A percentile compares a stretch with the other conserved stretches of the same genome.
These are phyloP conservation scores for Tetrapisispora pingtungensis DNA, from an alignment of 805 yeast species.

Conservation along the genomic window DNA sequence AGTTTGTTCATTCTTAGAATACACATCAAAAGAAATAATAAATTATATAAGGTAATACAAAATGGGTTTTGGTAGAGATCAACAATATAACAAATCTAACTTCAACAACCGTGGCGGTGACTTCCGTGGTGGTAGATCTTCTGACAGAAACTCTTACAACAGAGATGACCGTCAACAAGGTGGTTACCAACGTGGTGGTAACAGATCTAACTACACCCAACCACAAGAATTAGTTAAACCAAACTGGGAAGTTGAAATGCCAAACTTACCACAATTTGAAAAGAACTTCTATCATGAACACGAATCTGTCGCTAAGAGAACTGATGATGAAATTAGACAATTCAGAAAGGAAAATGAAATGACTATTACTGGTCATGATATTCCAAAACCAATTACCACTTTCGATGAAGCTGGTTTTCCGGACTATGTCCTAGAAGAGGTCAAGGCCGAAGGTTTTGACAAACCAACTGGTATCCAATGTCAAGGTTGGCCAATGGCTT, in stretches of 20 bases:
- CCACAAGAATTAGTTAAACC: slow-evolving; percentile 43
- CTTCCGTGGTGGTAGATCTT: slow-evolving; percentile 31
- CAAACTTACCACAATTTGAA: slow-evolving; percentile 74
- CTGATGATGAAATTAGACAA: slow-evolving; percentile 57
- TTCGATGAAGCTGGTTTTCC: slow-evolving; percentile 99
- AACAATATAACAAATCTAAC: slow-evolving; percentile 30
- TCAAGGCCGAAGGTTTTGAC: slow-evolving; percentile 84
- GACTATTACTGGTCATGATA: slow-evolving; percentile 72
- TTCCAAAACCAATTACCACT: slow-evolving; percentile 86
- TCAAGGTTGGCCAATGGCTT: slow-evolving; percentile 99
- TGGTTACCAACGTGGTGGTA: slow-evolving; percentile 32
- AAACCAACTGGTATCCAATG: slow-evolving; percentile 95
- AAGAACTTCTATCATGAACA: slow-evolving; percentile 90
- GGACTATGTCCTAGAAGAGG: slow-evolving; percentile 79
- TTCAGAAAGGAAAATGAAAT: slow-evolving; percentile 82
- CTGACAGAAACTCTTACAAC: slow-evolving; percentile 31
- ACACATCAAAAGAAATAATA: no score
- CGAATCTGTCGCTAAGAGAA: slow-evolving; percentile 63
- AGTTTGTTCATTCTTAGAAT: no score
- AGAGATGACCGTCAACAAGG: slow-evolving; percentile 19
- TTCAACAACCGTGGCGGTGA: slow-evolving; percentile 34
- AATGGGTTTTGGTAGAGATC: slow-evolving; percentile 24
- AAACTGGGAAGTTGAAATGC: slow-evolving; percentile 60
- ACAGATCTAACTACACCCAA: slow-evolving; percentile 24
- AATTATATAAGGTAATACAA: no score